A percentile compares a stretch with the other conserved stretches of the same genome.
Evolutionary conservation across 805 yeast species (phyloP).

Genomic region (Komagataella kurtzmanii): DNA sequence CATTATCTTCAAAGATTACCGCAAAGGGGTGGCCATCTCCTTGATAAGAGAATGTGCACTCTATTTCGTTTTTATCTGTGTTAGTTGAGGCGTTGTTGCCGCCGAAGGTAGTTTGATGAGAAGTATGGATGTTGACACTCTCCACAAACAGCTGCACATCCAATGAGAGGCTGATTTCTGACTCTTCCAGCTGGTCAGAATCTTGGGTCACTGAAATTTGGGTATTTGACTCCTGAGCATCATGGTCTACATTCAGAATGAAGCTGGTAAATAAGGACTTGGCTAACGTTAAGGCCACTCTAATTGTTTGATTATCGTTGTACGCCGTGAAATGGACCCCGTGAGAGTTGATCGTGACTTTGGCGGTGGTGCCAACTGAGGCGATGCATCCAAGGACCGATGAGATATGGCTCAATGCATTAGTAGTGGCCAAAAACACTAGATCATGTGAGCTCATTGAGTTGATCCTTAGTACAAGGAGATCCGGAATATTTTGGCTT

Average conservation of each 20-base stretch:
- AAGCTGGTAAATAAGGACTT: neutral
- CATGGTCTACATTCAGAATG: neutral
- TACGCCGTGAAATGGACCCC: neutral
- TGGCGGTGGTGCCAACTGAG: slow-evolving; percentile 23
- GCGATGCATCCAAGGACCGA: slow-evolving; percentile 28
- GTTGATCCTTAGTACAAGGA: neutral
- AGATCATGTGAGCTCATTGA: neutral
- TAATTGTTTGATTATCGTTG: neutral
- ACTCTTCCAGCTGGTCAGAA: neutral
- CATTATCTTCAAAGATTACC: slow-evolving; percentile 38
- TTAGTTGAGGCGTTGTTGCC: neutral
- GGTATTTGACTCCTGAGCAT: neutral
- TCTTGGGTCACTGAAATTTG: neutral
- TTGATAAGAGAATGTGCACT: slow-evolving; percentile 35
- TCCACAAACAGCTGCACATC: slow-evolving; percentile 32
- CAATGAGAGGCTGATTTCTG: neutral
- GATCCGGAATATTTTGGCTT: neutral
- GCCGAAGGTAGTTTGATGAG: slow-evolving; percentile 3
- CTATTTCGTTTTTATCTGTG: slow-evolving; percentile 14
- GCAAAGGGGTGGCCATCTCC: slow-evolving; percentile 41
- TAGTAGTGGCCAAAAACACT: slow-evolving; percentile 25
- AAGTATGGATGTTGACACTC: slow-evolving; percentile 30
- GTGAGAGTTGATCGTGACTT: slow-evolving; percentile 12
- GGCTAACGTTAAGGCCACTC: neutral
- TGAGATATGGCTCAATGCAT: slow-evolving; percentile 29